Evolutionary conservation across 225 moss, liverwort and hornwort species (phyloP).

Genomic region (Straminergon stramineum): DNA sequence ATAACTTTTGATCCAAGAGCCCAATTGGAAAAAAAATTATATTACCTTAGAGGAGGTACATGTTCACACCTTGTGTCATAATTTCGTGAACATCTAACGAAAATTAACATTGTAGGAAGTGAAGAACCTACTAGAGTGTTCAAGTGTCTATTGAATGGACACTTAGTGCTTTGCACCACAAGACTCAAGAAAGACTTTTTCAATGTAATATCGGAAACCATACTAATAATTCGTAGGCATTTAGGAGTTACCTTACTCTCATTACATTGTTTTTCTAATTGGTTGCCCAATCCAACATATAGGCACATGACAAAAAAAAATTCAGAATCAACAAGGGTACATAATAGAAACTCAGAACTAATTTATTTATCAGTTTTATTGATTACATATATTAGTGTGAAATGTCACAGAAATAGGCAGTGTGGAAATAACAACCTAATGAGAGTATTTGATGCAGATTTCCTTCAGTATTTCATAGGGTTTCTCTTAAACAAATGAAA

Average conservation of each 20-base stretch:
- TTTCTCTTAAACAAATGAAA: too few species aligned
- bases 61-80: background rate
- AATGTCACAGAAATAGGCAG: background rate
- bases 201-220: background rate
- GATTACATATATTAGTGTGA: background rate
- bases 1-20: accelerated
- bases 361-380: background rate
- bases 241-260: background rate
- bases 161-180: accelerated
- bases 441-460: background rate
- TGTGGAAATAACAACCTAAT: background rate
- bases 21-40: background rate
- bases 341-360: background rate
- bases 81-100: accelerated
- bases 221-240: background rate
- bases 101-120: background rate
- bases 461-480: background rate
- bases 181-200: accelerated
- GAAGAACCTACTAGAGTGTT: accelerated
- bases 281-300: background rate
- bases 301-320: background rate
- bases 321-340: background rate
- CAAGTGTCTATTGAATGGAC: accelerated
- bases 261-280: background rate
- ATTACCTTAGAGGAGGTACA: accelerated